Evolutionary conservation across 306 rosid species (phyloP), one percentile per base, ranked within the genome.

Genomic region (Cicer yamashitae): DNA sequence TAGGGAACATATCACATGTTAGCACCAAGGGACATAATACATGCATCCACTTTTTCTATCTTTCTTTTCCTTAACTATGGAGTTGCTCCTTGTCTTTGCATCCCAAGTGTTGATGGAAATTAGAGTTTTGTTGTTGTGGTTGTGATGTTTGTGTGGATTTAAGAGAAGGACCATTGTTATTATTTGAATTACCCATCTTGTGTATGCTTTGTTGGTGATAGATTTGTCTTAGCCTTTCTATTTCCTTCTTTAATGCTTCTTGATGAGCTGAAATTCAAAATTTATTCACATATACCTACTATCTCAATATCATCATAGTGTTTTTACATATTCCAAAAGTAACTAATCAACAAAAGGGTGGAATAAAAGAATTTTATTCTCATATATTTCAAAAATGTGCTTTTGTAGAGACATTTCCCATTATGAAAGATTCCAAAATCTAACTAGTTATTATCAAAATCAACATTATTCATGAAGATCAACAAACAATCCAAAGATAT

Each of bases 231-330:
- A 94, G 74, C 65, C 97, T 89, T 83, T 92, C 97, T 78, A 94
- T 91, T 79, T 92, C 99, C 81, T 87, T 90, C 89, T 88, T 94
- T 6, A 94, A 22, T 77, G 99, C 96, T 62, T 92, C 93, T 88
- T 94, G 97, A 76, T 94, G 97, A 84, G 97, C 98, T 94, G 86
- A 81, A 39, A 52, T 38, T 18, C 10, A 0, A 45, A 45, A 77
- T 30, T 30, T 30, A 3, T 30, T 30, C 34, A 11, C 15, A 50
- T 15, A 51, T 2, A 62, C 34, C 45, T 70, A 68, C n/a, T 68
- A 20, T 67, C 62, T 69, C 44, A 78, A 30, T 74, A 57, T 41
- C 2, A 10, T 63, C 2, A 7, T 48, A 7, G 3, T 69, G 25
- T 60, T 53, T 63, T 62, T 53, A 11, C 13, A 43, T 12, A 41